Base-by-base conservation (phyloP, 371 early-diverging fungal species). In the Umbelopsis sp. region DNA sequence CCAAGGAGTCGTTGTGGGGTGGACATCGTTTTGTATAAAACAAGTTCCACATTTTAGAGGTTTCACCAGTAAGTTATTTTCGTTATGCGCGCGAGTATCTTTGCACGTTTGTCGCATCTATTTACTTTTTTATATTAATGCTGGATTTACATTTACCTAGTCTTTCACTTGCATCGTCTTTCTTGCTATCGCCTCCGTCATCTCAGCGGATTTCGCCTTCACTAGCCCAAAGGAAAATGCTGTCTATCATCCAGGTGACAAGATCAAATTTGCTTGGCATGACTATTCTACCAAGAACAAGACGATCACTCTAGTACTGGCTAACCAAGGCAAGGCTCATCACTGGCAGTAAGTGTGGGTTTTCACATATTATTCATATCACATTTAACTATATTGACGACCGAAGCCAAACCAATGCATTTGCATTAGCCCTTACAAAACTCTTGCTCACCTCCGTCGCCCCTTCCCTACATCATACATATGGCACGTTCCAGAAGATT, bases 251-350 rank as follows among this genome's bases (percentile, higher is more conserved):
- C 18, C 16, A 14, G 57, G 57, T 35, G 57, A 57, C 18, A 57
- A 29, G 18, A 32, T 57, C 35, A 57, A 18, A 35, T 57, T 57
- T 57, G 57, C 57, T n/a, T 57, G 57, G 57, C 57, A 57, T 35
- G 57, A 57, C 5, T 57, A 57, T 57, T 35, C 57, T 29, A 37
- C 57, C 18, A 57, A 57, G n/a, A 57, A 57, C 35, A 35, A 57
- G 18, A 57, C 35, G 16, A 57, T 57, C 35, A 57, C 57, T 35
- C 29, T 57, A 32, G 57, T 57, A 16, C n/a, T 57, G 16, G 57
- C 57, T 16, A 57, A 57, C 48, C 11, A 48, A 48, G 48, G 48
- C 48, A 57, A 57, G n/a, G 57, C 57, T 35, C 35, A 57, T 35
- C 57, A 57, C 35, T 57, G 57, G 57, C 57, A 57, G 48, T 48